Base-by-base conservation (phyloP, 495 filamentous ascomycete species). In the Lichina pygmaea region DNA sequence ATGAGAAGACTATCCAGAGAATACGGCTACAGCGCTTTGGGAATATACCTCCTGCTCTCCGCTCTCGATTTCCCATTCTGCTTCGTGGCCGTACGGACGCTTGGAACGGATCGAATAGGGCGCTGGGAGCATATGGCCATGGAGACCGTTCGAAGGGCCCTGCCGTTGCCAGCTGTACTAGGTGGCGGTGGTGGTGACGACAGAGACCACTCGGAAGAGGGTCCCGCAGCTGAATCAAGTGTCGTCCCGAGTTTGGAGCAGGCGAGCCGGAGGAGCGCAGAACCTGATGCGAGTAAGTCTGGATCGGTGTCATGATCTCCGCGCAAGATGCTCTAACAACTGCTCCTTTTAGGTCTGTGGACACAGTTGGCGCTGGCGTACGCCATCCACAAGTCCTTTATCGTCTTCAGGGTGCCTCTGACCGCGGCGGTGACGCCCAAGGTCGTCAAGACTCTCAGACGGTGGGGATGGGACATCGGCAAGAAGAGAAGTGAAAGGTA, bases 381-480 rank as follows among this genome's bases (percentile, higher is more conserved):
- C 53, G 89, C 86, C 0, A 78, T 99, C 44, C 89, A 99, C 66
- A 99, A 99, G 61, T 89, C 78, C 50, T 86, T 97, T 59, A 93
- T 99, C 44, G 93, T 99, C 58, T 60, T 95, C 45, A 71, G 89
- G 8, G 79, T 97, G 3, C 89, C 89, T 3, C 56, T 94, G 50
- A 85, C 89, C 3, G 86, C 78, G 10, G 86, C 83, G 0, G 68
- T 93, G 11, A 83, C 80, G 7, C 89, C 91, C 3, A 93, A 89
- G 57, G 77, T 95, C 9, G 89, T 93, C 48, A 85, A 83, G 60
- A 68, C 72, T 12, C 64, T 97, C 6, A 62, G 89, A 46, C 65
- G 72, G 6, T 92, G 86, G 84, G 89, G 89, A 4, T 81, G 71
- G 70, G 60, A 79, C 54, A 75, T 81, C 57, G 73, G 76, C 6